These are phyloP conservation scores for Penicillium samsonianum DNA, from an alignment of 495 filamentous ascomycete genomes.

Conservation along the genomic window DNA sequence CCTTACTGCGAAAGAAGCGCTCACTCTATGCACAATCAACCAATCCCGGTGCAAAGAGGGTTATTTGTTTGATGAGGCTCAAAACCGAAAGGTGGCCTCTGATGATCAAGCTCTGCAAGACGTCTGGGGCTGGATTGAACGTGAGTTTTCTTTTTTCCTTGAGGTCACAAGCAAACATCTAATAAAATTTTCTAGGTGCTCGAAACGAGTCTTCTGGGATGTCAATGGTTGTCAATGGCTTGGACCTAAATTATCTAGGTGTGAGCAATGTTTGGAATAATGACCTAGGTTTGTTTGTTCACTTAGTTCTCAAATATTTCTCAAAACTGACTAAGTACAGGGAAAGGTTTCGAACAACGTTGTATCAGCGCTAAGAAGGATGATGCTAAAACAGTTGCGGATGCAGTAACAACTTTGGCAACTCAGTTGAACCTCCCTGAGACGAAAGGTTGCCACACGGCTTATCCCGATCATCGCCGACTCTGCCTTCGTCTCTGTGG, in stretches of 20 bases:
- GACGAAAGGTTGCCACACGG: conserved; percentile 57
- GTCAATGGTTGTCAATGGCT: conserved; percentile 69
- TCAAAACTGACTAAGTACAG: conserved; percentile 32
- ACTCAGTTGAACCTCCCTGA: conserved; percentile 48
- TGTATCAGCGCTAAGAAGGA: conserved; percentile 30
- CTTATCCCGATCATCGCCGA: conserved; percentile 70
- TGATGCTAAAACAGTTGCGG: conserved; percentile 38
- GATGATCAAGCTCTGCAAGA: conserved; percentile 76
- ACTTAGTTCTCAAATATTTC: background rate
- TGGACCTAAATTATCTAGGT: conserved; percentile 86
- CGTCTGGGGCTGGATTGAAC: conserved; percentile 74
- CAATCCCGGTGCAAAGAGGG: conserved; percentile 64
- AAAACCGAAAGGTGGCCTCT: conserved; percentile 64
- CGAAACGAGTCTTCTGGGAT: conserved; percentile 62
- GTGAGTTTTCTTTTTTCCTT: conserved; percentile 45
- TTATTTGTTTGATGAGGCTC: conserved; percentile 73
- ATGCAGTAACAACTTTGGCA: conserved; percentile 54
- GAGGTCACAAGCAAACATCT: conserved; percentile 14
- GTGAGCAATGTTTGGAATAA: conserved; percentile 79
- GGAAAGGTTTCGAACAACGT: conserved; percentile 36
- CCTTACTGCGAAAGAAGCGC: conserved; percentile 42
- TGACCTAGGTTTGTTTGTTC: conserved; percentile 56
- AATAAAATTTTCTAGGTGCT: conserved; percentile 54
- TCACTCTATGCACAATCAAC: conserved; percentile 47
- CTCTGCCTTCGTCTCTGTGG: conserved; percentile 78